phyloP scores from a whole-genome alignment of 371 early-diverging fungal species.

The Rhizopus microsporus region DNA sequence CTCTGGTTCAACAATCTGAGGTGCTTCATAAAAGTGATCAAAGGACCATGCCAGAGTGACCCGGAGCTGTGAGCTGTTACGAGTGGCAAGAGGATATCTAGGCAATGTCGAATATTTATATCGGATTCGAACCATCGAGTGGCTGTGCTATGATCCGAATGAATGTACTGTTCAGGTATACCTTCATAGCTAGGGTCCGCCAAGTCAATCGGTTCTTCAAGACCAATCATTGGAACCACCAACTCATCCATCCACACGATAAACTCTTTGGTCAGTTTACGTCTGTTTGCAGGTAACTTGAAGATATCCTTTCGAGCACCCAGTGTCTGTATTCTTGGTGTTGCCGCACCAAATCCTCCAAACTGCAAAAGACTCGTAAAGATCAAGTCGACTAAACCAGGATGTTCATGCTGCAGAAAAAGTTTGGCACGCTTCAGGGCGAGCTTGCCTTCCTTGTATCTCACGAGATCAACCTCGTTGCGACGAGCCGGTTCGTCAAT shows the following conservation, averaged over 20 bases:
- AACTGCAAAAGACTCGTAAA: slow-evolving; percentile 25
- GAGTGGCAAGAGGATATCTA: slow-evolving; percentile 38
- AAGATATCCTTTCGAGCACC: slow-evolving; percentile 28
- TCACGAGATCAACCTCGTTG: slow-evolving; percentile 27
- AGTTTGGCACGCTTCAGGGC: slow-evolving; percentile 30
- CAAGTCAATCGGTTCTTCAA: slow-evolving; percentile 26
- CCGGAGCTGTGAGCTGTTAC: slow-evolving; percentile 37
- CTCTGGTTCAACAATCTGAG: slow-evolving; percentile 40
- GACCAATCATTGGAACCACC: slow-evolving; percentile 39
- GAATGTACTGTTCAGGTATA: slow-evolving; percentile 16
- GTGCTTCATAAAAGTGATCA: slow-evolving; percentile 42
- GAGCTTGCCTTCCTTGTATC: slow-evolving; percentile 23
- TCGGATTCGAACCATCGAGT: slow-evolving; percentile 51
- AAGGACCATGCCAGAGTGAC: slow-evolving; percentile 36
- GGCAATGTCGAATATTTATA: slow-evolving; percentile 34
- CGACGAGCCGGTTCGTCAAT: slow-evolving; percentile 26
- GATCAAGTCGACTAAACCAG: slow-evolving; percentile 27
- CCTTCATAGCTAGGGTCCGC: slow-evolving; percentile 23
- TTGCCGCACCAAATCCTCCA: slow-evolving; percentile 25
- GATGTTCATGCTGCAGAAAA: slow-evolving; percentile 31
- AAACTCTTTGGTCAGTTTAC: slow-evolving; percentile 37
- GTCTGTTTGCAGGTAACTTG: slow-evolving; percentile 34
- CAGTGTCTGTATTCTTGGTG: not conserved
- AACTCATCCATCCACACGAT: slow-evolving; percentile 53
- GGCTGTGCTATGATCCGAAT: slow-evolving; percentile 3